Conservation (phyloP, 441 rosid genomes). For the Dalechampia spathulata region DNA sequence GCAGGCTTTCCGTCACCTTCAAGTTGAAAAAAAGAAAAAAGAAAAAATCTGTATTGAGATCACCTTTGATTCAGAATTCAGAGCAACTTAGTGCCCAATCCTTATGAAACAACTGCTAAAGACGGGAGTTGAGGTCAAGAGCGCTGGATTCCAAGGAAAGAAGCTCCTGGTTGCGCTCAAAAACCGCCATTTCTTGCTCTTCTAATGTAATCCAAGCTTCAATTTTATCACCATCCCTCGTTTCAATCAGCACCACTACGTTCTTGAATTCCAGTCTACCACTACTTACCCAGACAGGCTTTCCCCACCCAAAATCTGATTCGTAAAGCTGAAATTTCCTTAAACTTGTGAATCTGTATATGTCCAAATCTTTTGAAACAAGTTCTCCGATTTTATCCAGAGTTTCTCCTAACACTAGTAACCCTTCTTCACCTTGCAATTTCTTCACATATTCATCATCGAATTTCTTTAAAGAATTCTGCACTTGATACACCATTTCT, state of each 20-base stretch:
- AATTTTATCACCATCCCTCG: not conserved
- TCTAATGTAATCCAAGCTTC: conserved; percentile 13
- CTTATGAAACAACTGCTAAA: too few relatives aligned
- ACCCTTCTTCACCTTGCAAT: conserved; percentile 4
- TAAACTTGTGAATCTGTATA: conserved; percentile 8
- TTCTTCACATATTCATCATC: not conserved
- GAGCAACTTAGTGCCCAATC: too few relatives aligned
- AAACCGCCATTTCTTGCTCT: conserved; percentile 7
- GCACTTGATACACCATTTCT: not conserved
- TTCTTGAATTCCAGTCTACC: conserved; percentile 7
- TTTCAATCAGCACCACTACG: conserved; percentile 6
- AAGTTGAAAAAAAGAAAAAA: too few relatives aligned
- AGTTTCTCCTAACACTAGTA: not conserved
- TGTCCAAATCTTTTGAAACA: conserved; percentile 5
- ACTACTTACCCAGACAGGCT: conserved; percentile 9
- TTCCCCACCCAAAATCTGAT: conserved; percentile 12
- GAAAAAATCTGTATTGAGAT: too few relatives aligned
- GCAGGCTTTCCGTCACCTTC: too few relatives aligned
- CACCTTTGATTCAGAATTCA: too few relatives aligned
- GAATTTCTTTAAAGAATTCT: conserved; percentile 4
- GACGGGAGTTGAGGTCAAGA: not conserved
- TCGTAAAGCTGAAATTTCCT: conserved; percentile 3
- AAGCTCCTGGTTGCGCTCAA: conserved; percentile 5
- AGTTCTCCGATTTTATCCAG: conserved; percentile 8
- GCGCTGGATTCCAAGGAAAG: conserved; percentile 5